phyloP scores from a whole-genome alignment of 2,329 filamentous ascomycete genomes.

The Plenodomus lindquistii region DNA sequence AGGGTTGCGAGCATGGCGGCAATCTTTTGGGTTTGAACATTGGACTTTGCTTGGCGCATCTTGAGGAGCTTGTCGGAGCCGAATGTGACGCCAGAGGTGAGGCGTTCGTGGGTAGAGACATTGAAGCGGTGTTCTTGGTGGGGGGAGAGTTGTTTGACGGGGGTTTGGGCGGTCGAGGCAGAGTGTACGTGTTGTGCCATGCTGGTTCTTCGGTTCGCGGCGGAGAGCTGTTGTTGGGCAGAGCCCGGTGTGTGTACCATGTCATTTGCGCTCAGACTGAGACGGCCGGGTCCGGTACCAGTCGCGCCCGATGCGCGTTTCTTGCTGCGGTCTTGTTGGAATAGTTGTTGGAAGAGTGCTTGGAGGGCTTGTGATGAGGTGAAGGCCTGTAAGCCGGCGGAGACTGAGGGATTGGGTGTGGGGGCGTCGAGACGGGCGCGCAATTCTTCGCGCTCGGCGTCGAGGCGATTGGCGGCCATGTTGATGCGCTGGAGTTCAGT shows the following conservation, averaged over 20 bases:
- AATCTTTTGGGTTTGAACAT: constrained; percentile 76
- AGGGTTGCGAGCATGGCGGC: constrained; percentile 72
- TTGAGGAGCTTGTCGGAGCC: constrained; percentile 82
- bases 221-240: constrained; percentile 30
- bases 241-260: constrained; percentile 42
- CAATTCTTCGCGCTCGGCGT: constrained; percentile 84
- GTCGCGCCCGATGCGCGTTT: constrained; percentile 64
- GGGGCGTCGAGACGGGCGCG: constrained; percentile 88
- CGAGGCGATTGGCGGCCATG: constrained; percentile 80
- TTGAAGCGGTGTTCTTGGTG: constrained; percentile 81
- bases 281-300: constrained; percentile 35
- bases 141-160: constrained; percentile 60
- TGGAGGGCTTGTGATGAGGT: constrained; percentile 80
- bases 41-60: constrained; percentile 75
- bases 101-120: constrained; percentile 80
- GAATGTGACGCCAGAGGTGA: constrained; percentile 86
- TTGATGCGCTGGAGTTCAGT: constrained; percentile 92
- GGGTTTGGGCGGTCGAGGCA: constrained; percentile 42
- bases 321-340: constrained; percentile 83
- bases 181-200: constrained; percentile 35
- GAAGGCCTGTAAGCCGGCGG: constrained; percentile 58
- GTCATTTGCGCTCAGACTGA: constrained; percentile 44
- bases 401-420: constrained; percentile 53
- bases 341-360: constrained; percentile 78
- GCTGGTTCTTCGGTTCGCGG: constrained; percentile 40